Evolutionary conservation across 106 monocot genomes (phyloP).

Genomic region (Ottelia alismoides): DNA sequence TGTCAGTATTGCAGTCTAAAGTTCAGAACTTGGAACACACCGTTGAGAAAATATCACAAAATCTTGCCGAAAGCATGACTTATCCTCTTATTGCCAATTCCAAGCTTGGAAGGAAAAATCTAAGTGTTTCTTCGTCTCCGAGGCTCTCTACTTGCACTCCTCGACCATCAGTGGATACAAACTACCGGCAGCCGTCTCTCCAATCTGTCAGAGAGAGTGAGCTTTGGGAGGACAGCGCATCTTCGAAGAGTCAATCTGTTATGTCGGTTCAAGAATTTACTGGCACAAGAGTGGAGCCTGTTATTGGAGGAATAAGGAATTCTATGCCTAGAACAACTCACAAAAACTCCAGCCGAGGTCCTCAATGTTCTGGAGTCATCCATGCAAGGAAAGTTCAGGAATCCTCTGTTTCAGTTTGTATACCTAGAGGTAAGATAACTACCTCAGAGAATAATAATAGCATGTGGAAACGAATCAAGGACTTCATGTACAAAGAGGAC

Average conservation of each 20-base stretch:
- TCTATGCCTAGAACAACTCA: conserved; percentile 4
- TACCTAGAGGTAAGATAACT: conserved; percentile 4
- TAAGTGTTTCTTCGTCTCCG: conserved; percentile 43
- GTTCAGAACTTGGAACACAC: conserved; percentile 57
- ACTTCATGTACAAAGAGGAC: conserved; percentile 32
- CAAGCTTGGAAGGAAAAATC: conserved; percentile 31
- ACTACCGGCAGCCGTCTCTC: conserved; percentile 25
- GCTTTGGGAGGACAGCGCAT: conserved; percentile 23
- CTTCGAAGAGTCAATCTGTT: conserved; percentile 27
- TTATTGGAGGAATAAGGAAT: conserved; percentile 18
- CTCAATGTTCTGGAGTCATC: conserved; percentile 4
- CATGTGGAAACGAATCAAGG: conserved; percentile 40
- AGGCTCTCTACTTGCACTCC: conserved; percentile 49
- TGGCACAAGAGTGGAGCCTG: conserved; percentile 25
- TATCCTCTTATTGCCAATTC: conserved; percentile 10
- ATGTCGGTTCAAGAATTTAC: conserved; percentile 23
- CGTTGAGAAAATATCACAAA: conserved; percentile 37
- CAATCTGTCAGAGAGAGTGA: conserved; percentile 30
- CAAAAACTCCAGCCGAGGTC: conserved; percentile 12
- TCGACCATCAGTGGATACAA: conserved; percentile 40
- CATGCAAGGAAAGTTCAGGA: conserved; percentile 16
- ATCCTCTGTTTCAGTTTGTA: conserved; percentile 8
- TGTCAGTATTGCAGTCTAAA: conserved; percentile 54
- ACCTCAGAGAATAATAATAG: conserved; percentile 16
- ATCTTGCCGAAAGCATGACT: conserved; percentile 23